Evolutionary conservation across 495 filamentous ascomycete genomes (phyloP), one percentile per base, ranked within the genome.

Genomic region (Sabuloglossum arenarium): DNA sequence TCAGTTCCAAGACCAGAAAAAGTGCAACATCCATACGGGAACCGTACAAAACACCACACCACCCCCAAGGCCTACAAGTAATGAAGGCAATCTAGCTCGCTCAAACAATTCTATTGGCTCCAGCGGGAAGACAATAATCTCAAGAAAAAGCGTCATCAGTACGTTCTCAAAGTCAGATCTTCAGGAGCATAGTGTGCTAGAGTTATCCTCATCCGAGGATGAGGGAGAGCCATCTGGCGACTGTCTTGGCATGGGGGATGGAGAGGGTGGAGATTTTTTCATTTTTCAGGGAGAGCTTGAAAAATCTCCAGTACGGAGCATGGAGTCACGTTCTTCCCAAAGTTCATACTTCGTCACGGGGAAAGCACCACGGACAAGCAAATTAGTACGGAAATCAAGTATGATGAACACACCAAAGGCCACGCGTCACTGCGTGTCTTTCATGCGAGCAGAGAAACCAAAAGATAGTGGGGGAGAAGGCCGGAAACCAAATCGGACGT

Each of bases 171-270:
- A 67, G 34, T 60, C 61, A 9, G 73, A 79, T 53, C 63, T 78
- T 51, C 70, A 71, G 39, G 69, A 71, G 11, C 70, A 70, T 9
- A 79, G 76, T 59, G 69, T 79, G 11, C 69, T 79, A 6, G 76
- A 70, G 30, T 68, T 79, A 16, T 79, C 76, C 1, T 79, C 75
- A 16, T 79, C 76, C 0, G 75, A 77, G 46, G 72, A 75, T 54
- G 76, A 79, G 60, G 66, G 66, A 21, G 71, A 76, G 3, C 3
- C 21, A 51, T 51, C 28, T 51, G 64, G 68, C 0, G 67, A 67
- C 12, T 12, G 29, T 28, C 53, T 54, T 19, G 30, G 12, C 6
- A 23, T 21, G 31, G 53, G n/a, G 10, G 53, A 39, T 37, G 53
- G n/a, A 54, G 37, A 32, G 21, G 31, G 9, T n/a, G 28, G 8